A percentile compares a stretch with the other conserved stretches of the same genome.
Conservation (phyloP, 116 monocot species). For the Papilionanthe hybrid region DNA sequence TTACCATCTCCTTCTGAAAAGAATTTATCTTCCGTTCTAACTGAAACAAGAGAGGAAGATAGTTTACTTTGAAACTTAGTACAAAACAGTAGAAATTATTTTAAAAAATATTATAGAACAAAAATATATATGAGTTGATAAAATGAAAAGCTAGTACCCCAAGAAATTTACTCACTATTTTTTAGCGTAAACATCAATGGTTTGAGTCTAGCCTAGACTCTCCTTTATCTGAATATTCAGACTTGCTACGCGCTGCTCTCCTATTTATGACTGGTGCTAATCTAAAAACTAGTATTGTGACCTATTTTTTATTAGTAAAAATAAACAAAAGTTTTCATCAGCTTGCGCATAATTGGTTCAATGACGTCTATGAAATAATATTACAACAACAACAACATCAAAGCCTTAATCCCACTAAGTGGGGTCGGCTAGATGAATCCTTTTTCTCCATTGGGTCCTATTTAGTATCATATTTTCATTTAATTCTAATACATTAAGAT, state of each 20-base stretch:
- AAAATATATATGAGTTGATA: neutral
- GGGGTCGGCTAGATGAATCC: too few species aligned
- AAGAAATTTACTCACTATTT: too few species aligned
- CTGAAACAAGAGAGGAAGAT: neutral
- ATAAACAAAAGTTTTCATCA: neutral
- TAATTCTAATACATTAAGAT: too few species aligned
- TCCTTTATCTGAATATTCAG: neutral
- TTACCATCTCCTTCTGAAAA: neutral
- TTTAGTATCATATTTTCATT: too few species aligned
- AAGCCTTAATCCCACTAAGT: too few species aligned
- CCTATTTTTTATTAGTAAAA: too few species aligned
- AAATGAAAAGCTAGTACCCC: neutral
- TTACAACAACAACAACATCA: too few species aligned
- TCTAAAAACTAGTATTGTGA: too few species aligned
- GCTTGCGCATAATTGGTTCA: neutral
- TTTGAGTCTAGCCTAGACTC: too few species aligned
- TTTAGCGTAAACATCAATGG: neutral
- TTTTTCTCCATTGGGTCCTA: too few species aligned
- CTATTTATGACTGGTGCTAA: neutral
- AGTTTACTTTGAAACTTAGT: neutral
- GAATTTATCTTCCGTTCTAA: conserved; percentile 4
- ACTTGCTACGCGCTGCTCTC: neutral
- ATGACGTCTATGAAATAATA: neutral
- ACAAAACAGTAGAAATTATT: neutral
- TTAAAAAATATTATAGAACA: neutral